phyloP scores from a whole-genome alignment of 371 early-diverging fungal genomes.

The Actinomucor elegans region DNA sequence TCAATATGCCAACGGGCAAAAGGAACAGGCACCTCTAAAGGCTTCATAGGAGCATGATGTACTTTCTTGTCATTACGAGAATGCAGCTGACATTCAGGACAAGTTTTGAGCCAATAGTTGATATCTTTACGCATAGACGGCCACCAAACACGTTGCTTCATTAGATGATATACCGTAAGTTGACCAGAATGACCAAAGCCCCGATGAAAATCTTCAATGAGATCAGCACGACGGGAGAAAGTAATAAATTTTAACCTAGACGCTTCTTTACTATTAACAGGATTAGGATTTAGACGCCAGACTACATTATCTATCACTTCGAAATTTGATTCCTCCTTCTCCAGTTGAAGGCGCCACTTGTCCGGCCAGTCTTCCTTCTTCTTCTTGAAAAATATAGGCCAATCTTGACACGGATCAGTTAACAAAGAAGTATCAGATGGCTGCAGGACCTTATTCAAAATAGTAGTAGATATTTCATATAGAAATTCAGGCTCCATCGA shows the following conservation, averaged over 20 bases:
- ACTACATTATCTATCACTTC: not conserved
- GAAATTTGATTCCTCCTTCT: not conserved
- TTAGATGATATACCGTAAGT: not conserved
- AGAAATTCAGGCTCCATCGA: constrained; percentile 3
- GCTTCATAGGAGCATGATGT: constrained; percentile 8
- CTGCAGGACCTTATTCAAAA: too few species aligned
- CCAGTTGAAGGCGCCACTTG: not conserved
- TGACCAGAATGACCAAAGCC: constrained; percentile 15
- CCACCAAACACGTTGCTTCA: constrained; percentile 16
- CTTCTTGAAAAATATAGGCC: not conserved
- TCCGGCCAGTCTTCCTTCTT: not conserved
- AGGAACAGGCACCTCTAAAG: constrained; percentile 3
- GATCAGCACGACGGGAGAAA: constrained; percentile 10
- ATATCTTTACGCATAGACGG: constrained; percentile 6
- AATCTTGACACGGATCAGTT: constrained; percentile 21
- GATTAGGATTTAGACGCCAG: not conserved
- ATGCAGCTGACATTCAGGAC: constrained; percentile 16
- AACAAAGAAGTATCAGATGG: too few species aligned
- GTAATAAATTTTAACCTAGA: constrained; percentile 1
- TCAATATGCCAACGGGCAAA: constrained; percentile 15
- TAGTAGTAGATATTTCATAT: not conserved
- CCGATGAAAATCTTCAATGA: constrained; percentile 9
- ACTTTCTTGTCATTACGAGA: not conserved
- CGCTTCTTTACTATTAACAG: not conserved
- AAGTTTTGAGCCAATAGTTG: not conserved